phyloP scores from a whole-genome alignment of 305 asterid species.

The Fraxinus latifolia region DNA sequence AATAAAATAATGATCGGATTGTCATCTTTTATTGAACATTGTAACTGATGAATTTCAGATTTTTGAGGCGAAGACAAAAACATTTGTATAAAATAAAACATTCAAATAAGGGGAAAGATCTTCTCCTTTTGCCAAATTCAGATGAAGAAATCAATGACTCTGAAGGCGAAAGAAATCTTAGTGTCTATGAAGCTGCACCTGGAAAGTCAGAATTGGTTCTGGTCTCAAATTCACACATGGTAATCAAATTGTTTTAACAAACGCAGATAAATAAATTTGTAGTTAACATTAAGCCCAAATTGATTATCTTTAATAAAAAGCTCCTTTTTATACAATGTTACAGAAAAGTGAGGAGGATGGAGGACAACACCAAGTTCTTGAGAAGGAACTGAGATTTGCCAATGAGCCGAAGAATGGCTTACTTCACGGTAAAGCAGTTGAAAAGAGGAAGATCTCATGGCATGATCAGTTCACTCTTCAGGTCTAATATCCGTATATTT shows the following conservation, averaged over 20 bases:
- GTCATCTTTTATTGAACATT: background rate
- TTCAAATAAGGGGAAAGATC: conserved; percentile 13
- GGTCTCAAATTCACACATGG: conserved; percentile 16
- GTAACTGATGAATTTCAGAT: conserved; percentile 36
- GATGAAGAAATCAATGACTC: conserved; percentile 20
- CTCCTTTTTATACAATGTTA: conserved; percentile 6
- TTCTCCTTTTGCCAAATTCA: conserved; percentile 14
- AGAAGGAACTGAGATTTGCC: conserved; percentile 6
- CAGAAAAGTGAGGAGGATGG: conserved; percentile 27
- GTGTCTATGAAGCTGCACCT: conserved; percentile 8
- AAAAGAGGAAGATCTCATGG: conserved; percentile 34
- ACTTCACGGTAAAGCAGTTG: conserved; percentile 18
- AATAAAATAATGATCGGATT: background rate
- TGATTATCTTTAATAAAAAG: background rate
- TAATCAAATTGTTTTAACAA: conserved; percentile 7
- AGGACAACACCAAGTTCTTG: conserved; percentile 8
- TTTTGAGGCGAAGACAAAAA: conserved; percentile 41
- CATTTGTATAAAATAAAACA: conserved; percentile 24
- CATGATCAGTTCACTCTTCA: conserved; percentile 35
- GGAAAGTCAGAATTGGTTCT: conserved; percentile 17
- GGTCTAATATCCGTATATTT: conserved; percentile 20
- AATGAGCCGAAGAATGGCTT: conserved; percentile 4
- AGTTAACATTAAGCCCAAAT: conserved; percentile 1
- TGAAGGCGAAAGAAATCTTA: conserved; percentile 16
- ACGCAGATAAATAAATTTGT: background rate